A percentile compares a stretch with the other conserved stretches of the same genome.
These are phyloP conservation scores for Ormosia emarginata DNA, from an alignment of 306 rosid genomes.

Conservation along the genomic window DNA sequence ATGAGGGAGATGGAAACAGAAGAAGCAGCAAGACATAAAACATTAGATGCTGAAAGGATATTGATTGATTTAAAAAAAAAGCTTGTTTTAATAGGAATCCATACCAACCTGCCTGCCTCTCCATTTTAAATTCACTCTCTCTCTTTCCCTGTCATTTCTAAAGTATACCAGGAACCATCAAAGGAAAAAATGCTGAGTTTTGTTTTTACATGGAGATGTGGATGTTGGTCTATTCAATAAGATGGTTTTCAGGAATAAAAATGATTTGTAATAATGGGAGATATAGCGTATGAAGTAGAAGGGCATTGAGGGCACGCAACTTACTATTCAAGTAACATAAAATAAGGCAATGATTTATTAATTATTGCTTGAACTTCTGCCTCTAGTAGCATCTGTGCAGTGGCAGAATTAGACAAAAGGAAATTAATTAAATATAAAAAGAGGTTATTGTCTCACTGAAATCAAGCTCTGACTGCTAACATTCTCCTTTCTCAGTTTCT, in stretches of 20 bases:
- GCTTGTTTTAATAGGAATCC: background rate
- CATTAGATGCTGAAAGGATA: slow-evolving; percentile 54
- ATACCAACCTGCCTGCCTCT: background rate
- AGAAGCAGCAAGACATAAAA: slow-evolving; percentile 11
- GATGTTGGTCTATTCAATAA: slow-evolving; percentile 50
- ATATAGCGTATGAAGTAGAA: slow-evolving; percentile 22
- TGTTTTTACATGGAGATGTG: slow-evolving; percentile 37
- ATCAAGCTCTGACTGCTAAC: background rate
- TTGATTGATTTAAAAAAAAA: slow-evolving; percentile 8
- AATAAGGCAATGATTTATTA: slow-evolving; percentile 10
- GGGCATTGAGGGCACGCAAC: slow-evolving; percentile 66
- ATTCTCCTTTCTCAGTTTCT: background rate
- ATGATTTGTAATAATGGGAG: background rate
- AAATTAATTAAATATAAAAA: background rate
- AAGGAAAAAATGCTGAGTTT: slow-evolving; percentile 36
- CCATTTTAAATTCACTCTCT: background rate
- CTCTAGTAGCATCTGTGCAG: background rate
- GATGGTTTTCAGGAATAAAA: slow-evolving; percentile 24
- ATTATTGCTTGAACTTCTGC: background rate
- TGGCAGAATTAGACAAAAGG: slow-evolving; percentile 2
- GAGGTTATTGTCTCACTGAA: background rate
- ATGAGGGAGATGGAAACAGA: slow-evolving; percentile 19
- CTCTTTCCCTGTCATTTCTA: background rate
- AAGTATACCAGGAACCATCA: background rate
- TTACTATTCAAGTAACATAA: slow-evolving; percentile 33